Evolutionary conservation across 768 basidiomycete genomes (phyloP).

Genomic region (Leccinum sublutescens): DNA sequence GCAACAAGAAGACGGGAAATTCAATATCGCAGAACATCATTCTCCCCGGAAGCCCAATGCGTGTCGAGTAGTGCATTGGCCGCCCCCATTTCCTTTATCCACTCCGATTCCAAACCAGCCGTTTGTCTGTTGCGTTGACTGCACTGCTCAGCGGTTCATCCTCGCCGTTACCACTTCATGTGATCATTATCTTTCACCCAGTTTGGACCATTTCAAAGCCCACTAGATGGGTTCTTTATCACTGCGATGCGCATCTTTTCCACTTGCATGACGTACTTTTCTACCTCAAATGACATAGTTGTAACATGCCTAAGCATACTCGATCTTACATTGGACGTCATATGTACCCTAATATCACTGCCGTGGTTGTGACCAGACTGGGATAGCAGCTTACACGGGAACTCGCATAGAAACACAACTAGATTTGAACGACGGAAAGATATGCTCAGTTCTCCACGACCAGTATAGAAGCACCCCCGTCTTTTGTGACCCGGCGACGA

Average conservation of each 20-base stretch:
- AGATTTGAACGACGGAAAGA: neutral
- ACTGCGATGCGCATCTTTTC: slow-evolving; percentile 13
- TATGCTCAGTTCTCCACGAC: slow-evolving; percentile 23
- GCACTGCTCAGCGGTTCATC: neutral
- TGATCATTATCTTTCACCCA: neutral
- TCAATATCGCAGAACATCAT: slow-evolving; percentile 32
- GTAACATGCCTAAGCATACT: slow-evolving; percentile 18
- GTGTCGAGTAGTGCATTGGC: slow-evolving; percentile 17
- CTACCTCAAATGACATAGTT: slow-evolving; percentile 3
- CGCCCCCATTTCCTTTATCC: neutral
- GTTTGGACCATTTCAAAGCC: slow-evolving; percentile 1
- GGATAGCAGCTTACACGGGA: neutral
- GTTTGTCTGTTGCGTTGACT: neutral
- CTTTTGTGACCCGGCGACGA: slow-evolving; percentile 55
- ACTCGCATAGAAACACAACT: neutral
- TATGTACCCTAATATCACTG: slow-evolving; percentile 14
- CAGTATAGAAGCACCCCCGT: slow-evolving; percentile 64
- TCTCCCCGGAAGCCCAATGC: slow-evolving; percentile 35
- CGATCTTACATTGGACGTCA: slow-evolving; percentile 12
- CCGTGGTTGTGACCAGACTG: slow-evolving; percentile 16
- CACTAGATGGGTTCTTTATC: neutral
- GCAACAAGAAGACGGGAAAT: slow-evolving; percentile 47
- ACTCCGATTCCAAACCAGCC: neutral
- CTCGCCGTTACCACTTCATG: neutral
- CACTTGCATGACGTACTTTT: slow-evolving; percentile 13